phyloP scores from a whole-genome alignment of 2,329 filamentous ascomycete genomes.

The Stemphylium lycopersici region DNA sequence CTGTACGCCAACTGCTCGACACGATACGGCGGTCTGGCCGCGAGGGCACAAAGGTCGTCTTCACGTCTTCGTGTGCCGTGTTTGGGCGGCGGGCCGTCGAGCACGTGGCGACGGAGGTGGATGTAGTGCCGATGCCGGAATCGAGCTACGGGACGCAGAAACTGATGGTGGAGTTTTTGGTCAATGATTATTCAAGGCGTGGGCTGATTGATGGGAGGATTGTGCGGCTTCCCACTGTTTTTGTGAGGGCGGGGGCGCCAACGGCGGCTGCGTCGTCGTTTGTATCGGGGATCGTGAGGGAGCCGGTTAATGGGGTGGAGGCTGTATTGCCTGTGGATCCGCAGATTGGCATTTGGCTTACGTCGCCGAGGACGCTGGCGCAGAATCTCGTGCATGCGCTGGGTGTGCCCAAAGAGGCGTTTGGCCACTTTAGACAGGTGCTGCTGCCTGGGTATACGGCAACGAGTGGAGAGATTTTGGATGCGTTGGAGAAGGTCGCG shows the following conservation, averaged over 20 bases:
- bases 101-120: constrained; percentile 43
- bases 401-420: constrained; percentile 57
- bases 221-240: constrained; percentile 66
- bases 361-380: constrained; percentile 61
- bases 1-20: constrained; percentile 62
- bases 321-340: constrained; percentile 58
- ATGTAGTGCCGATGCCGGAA: constrained; percentile 64
- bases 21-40: constrained; percentile 53
- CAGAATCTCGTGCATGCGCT: constrained; percentile 61
- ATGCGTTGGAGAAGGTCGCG: constrained; percentile 61
- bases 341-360: constrained; percentile 63
- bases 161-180: constrained; percentile 64
- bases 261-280: constrained; percentile 69
- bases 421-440: constrained; percentile 59
- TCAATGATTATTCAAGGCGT: constrained; percentile 68
- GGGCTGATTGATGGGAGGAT: constrained; percentile 64
- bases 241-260: constrained; percentile 65
- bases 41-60: constrained; percentile 64
- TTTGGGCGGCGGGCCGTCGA: constrained; percentile 64
- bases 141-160: constrained; percentile 69
- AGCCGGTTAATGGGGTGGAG: constrained; percentile 63
- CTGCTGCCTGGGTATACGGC: constrained; percentile 61
- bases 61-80: constrained; percentile 67
- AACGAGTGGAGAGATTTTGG: constrained; percentile 62
- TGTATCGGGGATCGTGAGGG: constrained; percentile 68